Conservation (phyloP, 768 basidiomycete species). For the Serendipita sp. region DNA sequence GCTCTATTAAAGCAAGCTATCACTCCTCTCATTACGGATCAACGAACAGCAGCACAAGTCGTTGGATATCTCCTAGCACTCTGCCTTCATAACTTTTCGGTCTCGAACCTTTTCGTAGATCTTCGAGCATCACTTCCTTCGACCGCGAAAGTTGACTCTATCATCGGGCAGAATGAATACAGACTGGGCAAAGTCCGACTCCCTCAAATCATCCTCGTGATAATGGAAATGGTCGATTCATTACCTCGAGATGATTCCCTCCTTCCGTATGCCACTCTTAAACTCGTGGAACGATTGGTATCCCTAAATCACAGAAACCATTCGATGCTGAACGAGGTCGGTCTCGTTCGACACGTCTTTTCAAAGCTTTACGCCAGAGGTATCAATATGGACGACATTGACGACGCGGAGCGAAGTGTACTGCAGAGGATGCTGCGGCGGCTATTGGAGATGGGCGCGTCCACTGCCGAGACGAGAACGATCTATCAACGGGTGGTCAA, state of each 20-base stretch:
- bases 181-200: constrained; percentile 35
- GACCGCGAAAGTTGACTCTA: constrained; percentile 7
- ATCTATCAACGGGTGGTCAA: constrained; percentile 34
- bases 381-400: constrained; percentile 1
- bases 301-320: constrained; percentile 51
- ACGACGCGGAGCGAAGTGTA: constrained; percentile 14
- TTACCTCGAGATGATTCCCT: constrained; percentile 20
- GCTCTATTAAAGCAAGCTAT: constrained; percentile 45
- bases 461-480: constrained; percentile 40
- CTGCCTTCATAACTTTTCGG: constrained; percentile 44
- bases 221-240: constrained; percentile 34
- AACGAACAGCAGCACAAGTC: constrained; percentile 32
- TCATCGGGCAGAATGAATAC: constrained; percentile 25
- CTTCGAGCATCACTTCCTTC: constrained; percentile 18
- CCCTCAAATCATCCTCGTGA: constrained; percentile 42
- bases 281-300: constrained; percentile 45
- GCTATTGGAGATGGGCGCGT: constrained; percentile 61
- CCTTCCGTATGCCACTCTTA: constrained; percentile 39
- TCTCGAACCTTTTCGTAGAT: constrained; percentile 36
- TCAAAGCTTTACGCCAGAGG: not conserved
- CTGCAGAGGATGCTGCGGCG: constrained; percentile 46
- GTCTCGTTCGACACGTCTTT: constrained; percentile 38
- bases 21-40: constrained; percentile 31
- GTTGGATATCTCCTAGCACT: constrained; percentile 55
- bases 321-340: constrained; percentile 43